Evolutionary conservation across 768 basidiomycete species (phyloP).

Genomic region (Mycena rosella): DNA sequence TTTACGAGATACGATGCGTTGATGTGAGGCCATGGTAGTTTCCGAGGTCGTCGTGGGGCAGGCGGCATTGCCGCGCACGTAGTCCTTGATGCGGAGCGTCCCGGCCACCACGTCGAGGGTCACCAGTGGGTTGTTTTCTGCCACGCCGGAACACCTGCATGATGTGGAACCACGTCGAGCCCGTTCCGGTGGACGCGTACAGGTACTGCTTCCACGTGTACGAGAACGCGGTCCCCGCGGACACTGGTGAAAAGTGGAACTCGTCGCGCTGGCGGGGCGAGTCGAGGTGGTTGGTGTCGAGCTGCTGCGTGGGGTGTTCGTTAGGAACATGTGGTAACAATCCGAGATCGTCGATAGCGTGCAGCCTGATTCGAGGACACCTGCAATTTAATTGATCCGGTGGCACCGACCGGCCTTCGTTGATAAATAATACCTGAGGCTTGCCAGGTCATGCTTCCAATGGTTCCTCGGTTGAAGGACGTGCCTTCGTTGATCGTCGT

Average conservation of each 20-base stretch:
- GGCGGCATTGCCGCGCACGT: constrained; percentile 40
- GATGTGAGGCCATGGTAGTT: constrained; percentile 33
- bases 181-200: constrained; percentile 39
- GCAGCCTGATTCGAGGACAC: constrained; percentile 33
- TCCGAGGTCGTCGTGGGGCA: constrained; percentile 25
- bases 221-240: constrained; percentile 29
- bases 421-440: constrained; percentile 19
- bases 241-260: constrained; percentile 34
- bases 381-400: constrained; percentile 10
- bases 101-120: constrained; percentile 42
- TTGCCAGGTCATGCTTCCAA: constrained; percentile 34
- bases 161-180: constrained; percentile 42
- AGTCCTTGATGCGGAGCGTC: constrained; percentile 46
- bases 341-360: constrained; percentile 33
- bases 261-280: constrained; percentile 42
- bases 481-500: constrained; percentile 27
- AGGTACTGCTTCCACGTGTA: constrained; percentile 41
- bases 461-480: constrained; percentile 25
- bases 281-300: constrained; percentile 35
- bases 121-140: constrained; percentile 44
- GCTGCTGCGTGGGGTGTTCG: constrained; percentile 27
- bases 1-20: constrained; percentile 32
- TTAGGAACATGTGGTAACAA: constrained; percentile 40
- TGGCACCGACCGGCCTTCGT: too few species aligned
- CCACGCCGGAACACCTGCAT: constrained; percentile 36